These are phyloP conservation scores for Setaria viridis DNA, from an alignment of 202 grass and related monocot species.

Conservation along the genomic window DNA sequence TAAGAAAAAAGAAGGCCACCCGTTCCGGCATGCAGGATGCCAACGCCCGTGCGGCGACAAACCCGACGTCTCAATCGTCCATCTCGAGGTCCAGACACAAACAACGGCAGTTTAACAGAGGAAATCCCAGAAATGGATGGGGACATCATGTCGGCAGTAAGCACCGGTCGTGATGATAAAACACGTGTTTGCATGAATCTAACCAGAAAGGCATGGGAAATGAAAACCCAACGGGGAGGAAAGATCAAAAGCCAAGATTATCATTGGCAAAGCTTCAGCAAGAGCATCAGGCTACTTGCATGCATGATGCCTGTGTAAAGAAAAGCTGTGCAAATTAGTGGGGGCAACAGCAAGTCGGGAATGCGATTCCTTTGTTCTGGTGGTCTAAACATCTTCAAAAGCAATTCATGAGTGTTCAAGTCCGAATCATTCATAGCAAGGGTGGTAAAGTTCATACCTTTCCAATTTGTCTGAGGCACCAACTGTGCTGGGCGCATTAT, in stretches of 20 bases:
- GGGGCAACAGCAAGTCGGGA: conserved; percentile 10
- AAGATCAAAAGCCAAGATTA: background rate
- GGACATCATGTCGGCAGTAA: background rate
- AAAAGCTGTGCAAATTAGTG: conserved; percentile 33
- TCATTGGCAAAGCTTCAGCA: conserved; percentile 14
- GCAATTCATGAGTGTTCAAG: conserved; percentile 40
- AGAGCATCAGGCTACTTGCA: conserved; percentile 33
- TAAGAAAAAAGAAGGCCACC: background rate
- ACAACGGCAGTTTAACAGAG: background rate
- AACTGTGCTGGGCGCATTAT: background rate
- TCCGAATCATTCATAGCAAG: conserved; percentile 30
- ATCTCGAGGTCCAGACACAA: background rate
- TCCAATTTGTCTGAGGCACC: background rate
- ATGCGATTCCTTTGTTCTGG: conserved; percentile 38
- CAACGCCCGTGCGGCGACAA: background rate
- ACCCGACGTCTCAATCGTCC: background rate
- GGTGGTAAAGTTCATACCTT: background rate
- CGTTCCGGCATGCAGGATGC: background rate
- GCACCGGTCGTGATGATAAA: too few relatives aligned
- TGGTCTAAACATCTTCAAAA: background rate
- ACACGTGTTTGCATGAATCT: background rate
- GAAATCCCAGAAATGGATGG: background rate
- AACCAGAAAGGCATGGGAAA: background rate
- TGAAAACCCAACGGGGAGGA: too few relatives aligned
- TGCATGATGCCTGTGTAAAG: conserved; percentile 23